phyloP scores from a whole-genome alignment of 371 early-diverging fungal species.

The Mucor ambiguus region DNA sequence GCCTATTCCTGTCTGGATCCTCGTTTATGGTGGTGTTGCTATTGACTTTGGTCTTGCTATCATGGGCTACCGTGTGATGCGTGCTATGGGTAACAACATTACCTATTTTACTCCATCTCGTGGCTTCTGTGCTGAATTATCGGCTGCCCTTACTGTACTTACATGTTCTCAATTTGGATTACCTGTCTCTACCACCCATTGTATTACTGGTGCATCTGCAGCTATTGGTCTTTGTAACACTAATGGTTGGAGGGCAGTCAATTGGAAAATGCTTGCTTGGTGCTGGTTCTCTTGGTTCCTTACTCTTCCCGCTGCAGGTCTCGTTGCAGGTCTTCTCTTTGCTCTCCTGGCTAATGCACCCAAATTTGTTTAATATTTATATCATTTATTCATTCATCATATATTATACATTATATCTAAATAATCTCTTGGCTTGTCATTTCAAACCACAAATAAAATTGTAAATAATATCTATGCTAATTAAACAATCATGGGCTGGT shows the following conservation, averaged over 20 bases:
- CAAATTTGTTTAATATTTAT: not conserved
- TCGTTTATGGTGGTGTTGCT: constrained; percentile 77
- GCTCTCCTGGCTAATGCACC: constrained; percentile 66
- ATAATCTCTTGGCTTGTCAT: not conserved
- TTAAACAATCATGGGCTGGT: not conserved
- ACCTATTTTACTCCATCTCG: constrained; percentile 85
- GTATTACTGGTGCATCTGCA: constrained; percentile 83
- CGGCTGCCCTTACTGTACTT: constrained; percentile 83
- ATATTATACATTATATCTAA: not conserved
- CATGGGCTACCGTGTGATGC: constrained; percentile 75
- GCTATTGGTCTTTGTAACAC: constrained; percentile 84
- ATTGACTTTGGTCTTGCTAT: constrained; percentile 82
- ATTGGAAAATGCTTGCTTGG: constrained; percentile 80
- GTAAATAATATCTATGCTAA: not conserved
- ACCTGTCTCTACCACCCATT: constrained; percentile 92
- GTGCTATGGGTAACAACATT: constrained; percentile 81
- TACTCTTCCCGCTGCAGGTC: constrained; percentile 79
- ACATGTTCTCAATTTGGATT: constrained; percentile 81
- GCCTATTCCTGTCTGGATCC: constrained; percentile 74
- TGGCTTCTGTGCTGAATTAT: constrained; percentile 85
- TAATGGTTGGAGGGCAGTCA: constrained; percentile 62
- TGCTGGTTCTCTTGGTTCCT: constrained; percentile 78
- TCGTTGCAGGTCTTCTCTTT: constrained; percentile 68
- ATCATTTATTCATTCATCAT: not conserved
- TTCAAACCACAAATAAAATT: not conserved